Base-by-base conservation (phyloP, 305 asterid genomes). In the Rubia peregrina region DNA sequence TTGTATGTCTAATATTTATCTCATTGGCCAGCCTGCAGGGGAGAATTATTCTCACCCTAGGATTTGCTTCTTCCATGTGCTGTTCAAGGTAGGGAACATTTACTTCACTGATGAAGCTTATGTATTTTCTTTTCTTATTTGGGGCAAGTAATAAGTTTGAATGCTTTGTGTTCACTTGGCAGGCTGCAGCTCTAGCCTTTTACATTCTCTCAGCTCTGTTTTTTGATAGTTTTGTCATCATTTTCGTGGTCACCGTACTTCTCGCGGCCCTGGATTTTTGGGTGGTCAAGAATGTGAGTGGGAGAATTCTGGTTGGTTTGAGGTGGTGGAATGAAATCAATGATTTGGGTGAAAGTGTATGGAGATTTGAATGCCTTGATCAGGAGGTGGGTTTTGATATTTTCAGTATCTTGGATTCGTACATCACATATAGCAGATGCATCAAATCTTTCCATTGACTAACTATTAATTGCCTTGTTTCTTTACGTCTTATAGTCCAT, bases 261-360 rank as follows among this genome's bases (percentile, higher is more conserved):
- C 81, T 90, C 68, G 84, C 96, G 78, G 97, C 98, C 61, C 92
- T 93, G 72, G 98, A 93, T 77, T 93, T 93, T 74, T 93, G 98
- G 98, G 98, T 93, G 48, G 97, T 93, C 67, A 93, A 93, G 88
- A 93, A 93, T 78, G 97, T 93, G 62, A 93, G 98, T 84, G 97
- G 98, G 42, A 96, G 98, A 72, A 93, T 93, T 79, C 83, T 93
- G 70, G 98, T 93, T 71, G 98, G 98, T 71, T 90, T 93, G 71
- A 88, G 98, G 80, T 93, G 98, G 98, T 90, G 98, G 98, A 93
- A 93, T 76, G 98, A 93, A 79, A 93, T 93, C 67, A 82, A 89
- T 67, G 98, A 93, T 1, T 86, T 77, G 62, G 97, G 87, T 74
- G 98, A 93, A 76, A 93, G 98, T 75, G 91, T 93, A 62, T 93